Percentiles rank a stretch among this genome's conserved stretches.
Evolutionary conservation across 2,329 filamentous ascomycete species (phyloP).

Genomic region (Monilinia aucupariae): DNA sequence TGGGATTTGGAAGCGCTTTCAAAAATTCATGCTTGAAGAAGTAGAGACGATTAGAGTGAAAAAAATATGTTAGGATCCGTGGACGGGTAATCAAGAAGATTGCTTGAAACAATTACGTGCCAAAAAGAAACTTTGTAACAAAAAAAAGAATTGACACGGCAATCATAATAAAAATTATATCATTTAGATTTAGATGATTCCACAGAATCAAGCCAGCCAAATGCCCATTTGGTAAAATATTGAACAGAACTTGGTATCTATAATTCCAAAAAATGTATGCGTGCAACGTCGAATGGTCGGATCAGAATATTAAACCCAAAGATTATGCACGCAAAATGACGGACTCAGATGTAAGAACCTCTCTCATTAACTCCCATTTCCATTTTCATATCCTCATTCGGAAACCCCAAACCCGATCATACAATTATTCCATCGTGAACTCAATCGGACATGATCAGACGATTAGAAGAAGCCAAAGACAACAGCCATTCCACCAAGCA

Average conservation of each 20-base stretch:
- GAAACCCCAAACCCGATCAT: not conserved
- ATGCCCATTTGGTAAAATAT: not conserved
- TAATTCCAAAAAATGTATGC: not conserved
- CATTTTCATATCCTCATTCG: not conserved
- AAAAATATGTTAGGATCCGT: not conserved
- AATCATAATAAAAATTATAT: not conserved
- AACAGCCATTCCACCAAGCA: conserved; percentile 14
- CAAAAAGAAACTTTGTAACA: not conserved
- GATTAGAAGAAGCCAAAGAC: conserved; percentile 15
- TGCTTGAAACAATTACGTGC: not conserved
- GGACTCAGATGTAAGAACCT: not conserved
- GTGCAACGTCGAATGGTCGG: not conserved
- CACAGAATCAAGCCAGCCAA: not conserved
- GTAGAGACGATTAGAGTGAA: too few relatives aligned
- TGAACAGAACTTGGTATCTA: conserved; percentile 7
- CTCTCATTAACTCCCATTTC: conserved; percentile 12
- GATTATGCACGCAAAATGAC: not conserved
- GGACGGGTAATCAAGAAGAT: not conserved
- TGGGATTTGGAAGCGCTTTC: not conserved
- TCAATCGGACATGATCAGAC: not conserved
- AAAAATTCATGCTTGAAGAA: not conserved
- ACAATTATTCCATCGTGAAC: not conserved
- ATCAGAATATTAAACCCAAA: conserved; percentile 6
- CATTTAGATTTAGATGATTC: not conserved
- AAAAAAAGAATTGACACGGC: not conserved